Conservation (phyloP, 331 rosid species). For the Telfairia occidentalis region DNA sequence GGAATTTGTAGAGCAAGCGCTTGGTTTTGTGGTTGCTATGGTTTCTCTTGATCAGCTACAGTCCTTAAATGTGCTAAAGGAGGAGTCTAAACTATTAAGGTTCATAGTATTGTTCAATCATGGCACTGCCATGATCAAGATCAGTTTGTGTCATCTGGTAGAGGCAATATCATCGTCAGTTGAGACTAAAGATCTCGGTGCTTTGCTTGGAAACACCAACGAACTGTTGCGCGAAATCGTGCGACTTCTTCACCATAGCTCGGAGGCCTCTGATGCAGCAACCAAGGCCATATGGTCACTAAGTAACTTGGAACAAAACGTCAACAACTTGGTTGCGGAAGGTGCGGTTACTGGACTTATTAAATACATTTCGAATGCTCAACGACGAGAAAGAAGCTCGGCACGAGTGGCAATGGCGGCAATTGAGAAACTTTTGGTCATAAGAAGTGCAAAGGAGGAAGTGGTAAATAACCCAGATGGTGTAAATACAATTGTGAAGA, state of each 20-base stretch:
- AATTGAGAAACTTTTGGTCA: conserved; percentile 47
- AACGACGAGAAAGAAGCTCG: conserved; percentile 29
- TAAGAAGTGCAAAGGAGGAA: conserved; percentile 46
- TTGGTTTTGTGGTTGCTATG: conserved; percentile 41
- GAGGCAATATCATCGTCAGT: conserved; percentile 39
- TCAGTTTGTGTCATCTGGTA: conserved; percentile 44
- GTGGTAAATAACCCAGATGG: conserved; percentile 38
- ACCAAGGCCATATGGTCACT: conserved; percentile 51
- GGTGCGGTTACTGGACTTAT: conserved; percentile 56
- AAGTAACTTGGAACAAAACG: conserved; percentile 35
- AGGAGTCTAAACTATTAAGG: conserved; percentile 31
- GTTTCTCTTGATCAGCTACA: conserved; percentile 34
- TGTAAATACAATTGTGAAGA: conserved; percentile 45
- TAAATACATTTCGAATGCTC: conserved; percentile 34
- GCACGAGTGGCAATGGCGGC: conserved; percentile 44
- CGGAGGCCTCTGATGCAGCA: conserved; percentile 47
- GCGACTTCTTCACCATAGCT: conserved; percentile 16
- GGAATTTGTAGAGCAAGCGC: conserved; percentile 45
- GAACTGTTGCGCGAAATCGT: conserved; percentile 36
- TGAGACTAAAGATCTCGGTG: conserved; percentile 30
- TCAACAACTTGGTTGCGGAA: conserved; percentile 35
- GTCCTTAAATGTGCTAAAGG: conserved; percentile 41
- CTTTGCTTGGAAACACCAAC: conserved; percentile 34
- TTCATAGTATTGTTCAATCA: conserved; percentile 33
- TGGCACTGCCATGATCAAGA: conserved; percentile 38